Conservation (phyloP, 306 rosid species). For the Prunus fruticosa region DNA sequence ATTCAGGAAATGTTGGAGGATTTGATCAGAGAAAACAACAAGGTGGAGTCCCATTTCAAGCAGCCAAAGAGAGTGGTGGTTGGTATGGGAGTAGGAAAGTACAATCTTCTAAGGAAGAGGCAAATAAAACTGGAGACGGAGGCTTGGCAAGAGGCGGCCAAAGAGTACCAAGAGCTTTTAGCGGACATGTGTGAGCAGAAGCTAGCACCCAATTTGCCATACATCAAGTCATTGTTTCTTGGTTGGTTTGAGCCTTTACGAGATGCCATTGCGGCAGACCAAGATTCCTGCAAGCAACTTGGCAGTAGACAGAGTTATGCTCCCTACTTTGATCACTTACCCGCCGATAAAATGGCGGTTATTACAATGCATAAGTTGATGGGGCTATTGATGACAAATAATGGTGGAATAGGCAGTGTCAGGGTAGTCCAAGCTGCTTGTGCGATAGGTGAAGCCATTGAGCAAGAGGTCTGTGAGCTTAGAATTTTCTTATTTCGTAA, state of each 20-base stretch:
- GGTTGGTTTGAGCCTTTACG: conserved; percentile 93
- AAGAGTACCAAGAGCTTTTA: conserved; percentile 77
- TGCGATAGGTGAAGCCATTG: conserved; percentile 88
- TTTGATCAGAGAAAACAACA: conserved; percentile 35
- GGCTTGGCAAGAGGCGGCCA: conserved; percentile 92
- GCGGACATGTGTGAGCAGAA: conserved; percentile 83
- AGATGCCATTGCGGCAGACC: conserved; percentile 65
- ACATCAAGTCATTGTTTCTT: conserved; percentile 77
- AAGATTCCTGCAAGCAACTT: conserved; percentile 26
- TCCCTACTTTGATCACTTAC: conserved; percentile 51
- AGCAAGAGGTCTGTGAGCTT: conserved; percentile 65
- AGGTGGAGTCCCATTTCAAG: conserved; percentile 25
- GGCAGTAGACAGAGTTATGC: conserved; percentile 37
- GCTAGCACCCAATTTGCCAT: conserved; percentile 91
- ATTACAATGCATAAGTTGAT: conserved; percentile 92
- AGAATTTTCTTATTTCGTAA: conserved; percentile 1
- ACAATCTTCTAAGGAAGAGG: conserved; percentile 49
- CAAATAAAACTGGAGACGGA: conserved; percentile 84
- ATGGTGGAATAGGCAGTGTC: conserved; percentile 53
- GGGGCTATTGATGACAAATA: conserved; percentile 84
- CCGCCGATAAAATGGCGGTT: conserved; percentile 86
- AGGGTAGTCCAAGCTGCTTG: conserved; percentile 76
- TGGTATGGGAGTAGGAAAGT: conserved; percentile 39
- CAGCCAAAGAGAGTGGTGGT: conserved; percentile 36
- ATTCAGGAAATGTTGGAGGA: conserved; percentile 47